phyloP scores from a whole-genome alignment of 441 rosid species.

The Croton setiger region DNA sequence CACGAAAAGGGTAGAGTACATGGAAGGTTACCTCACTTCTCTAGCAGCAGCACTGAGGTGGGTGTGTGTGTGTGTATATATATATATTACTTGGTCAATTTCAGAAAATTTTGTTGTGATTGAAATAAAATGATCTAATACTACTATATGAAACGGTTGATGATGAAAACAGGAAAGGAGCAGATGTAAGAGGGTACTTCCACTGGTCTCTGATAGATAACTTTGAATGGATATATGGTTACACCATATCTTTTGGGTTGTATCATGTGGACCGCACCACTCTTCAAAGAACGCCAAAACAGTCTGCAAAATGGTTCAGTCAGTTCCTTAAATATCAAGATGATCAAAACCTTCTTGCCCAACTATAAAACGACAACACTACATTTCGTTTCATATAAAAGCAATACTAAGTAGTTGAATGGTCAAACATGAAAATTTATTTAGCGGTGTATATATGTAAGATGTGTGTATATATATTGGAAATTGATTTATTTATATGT shows the following conservation, averaged over 20 bases:
- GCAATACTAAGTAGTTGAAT: background rate
- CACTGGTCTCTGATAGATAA: constrained; percentile 29
- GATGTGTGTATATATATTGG: background rate
- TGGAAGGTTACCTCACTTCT: constrained; percentile 11
- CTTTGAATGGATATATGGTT: constrained; percentile 27
- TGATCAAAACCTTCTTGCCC: background rate
- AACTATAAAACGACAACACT: background rate
- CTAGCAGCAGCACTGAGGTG: constrained; percentile 2
- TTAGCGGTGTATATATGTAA: background rate
- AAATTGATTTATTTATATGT: background rate
- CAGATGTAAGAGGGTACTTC: constrained; percentile 25
- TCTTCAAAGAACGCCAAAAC: constrained; percentile 24
- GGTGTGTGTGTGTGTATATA: no score
- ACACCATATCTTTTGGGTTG: constrained; percentile 22
- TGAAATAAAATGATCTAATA: no score
- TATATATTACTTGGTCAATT: no score
- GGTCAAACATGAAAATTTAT: background rate
- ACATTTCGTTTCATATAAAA: background rate
- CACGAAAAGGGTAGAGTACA: constrained; percentile 7
- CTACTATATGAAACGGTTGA: no score
- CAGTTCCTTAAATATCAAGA: constrained; percentile 14
- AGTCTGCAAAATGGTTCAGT: constrained; percentile 27
- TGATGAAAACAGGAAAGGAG: constrained; percentile 13
- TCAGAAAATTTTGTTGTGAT: no score
- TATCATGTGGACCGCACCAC: constrained; percentile 21